phyloP scores from a whole-genome alignment of 1,139 yeast genomes.

The Arxiozyma heterogenica region DNA sequence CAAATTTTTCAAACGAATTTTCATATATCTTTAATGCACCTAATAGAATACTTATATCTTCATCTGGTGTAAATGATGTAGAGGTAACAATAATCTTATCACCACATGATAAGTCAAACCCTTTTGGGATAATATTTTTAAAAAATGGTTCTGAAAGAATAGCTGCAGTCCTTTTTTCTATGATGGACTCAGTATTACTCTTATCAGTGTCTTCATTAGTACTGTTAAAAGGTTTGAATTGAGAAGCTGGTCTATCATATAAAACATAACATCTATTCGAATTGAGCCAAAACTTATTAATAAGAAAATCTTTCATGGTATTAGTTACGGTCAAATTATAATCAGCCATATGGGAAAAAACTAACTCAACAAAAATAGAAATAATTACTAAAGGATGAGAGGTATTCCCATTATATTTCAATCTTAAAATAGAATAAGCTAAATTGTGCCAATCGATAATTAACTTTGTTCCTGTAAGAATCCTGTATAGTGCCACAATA shows the following conservation, averaged over 20 bases:
- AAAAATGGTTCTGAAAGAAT: slow-evolving; percentile 33
- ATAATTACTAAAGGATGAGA: slow-evolving; percentile 55
- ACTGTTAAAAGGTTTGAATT: slow-evolving; percentile 45
- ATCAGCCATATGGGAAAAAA: slow-evolving; percentile 53
- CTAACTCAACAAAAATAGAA: slow-evolving; percentile 48
- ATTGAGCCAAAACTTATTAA: slow-evolving; percentile 41
- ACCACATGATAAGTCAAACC: slow-evolving; percentile 29
- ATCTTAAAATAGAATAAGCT: slow-evolving; percentile 72
- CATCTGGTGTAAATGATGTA: slow-evolving; percentile 94
- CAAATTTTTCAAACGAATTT: slow-evolving; percentile 22
- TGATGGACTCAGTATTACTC: neutral
- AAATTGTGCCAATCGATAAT: slow-evolving; percentile 96
- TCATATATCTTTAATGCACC: slow-evolving; percentile 63
- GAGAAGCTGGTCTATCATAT: slow-evolving; percentile 69
- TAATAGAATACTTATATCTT: slow-evolving; percentile 64
- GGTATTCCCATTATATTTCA: slow-evolving; percentile 42
- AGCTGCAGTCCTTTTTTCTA: slow-evolving; percentile 10
- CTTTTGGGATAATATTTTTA: slow-evolving; percentile 35
- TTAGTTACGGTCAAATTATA: slow-evolving; percentile 75
- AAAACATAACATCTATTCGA: slow-evolving; percentile 38
- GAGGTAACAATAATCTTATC: slow-evolving; percentile 71
- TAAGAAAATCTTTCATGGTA: slow-evolving; percentile 56
- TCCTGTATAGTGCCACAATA: slow-evolving; percentile 48
- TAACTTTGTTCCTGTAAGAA: slow-evolving; percentile 49
- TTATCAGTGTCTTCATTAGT: neutral